Evolutionary conservation across 2,329 filamentous ascomycete species (phyloP).

Genomic region (Verticillium isaacii): DNA sequence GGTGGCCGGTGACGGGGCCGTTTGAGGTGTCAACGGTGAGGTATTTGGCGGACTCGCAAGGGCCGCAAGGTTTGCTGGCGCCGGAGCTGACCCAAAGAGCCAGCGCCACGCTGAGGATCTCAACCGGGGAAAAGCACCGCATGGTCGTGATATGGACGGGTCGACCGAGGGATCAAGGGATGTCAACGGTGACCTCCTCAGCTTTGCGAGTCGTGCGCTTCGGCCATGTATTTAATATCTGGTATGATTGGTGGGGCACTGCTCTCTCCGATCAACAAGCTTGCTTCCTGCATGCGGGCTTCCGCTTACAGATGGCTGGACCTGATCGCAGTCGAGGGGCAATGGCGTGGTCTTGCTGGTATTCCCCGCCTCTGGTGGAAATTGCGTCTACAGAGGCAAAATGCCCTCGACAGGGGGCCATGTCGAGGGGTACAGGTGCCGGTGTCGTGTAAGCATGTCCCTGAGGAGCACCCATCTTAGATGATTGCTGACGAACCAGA

Average conservation of each 20-base stretch:
- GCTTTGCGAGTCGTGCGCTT: not conserved
- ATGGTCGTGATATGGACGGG: not conserved
- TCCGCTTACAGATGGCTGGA: not conserved
- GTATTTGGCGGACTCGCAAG: slow-evolving; percentile 11
- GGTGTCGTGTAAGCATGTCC: not conserved
- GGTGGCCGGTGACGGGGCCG: slow-evolving; percentile 27
- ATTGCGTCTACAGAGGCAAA: not conserved
- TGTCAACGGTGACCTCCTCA: not conserved
- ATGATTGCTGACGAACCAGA: not conserved
- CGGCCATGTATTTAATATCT: not conserved
- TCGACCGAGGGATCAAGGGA: not conserved
- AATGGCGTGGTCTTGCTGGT: not conserved
- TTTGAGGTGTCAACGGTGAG: slow-evolving; percentile 24
- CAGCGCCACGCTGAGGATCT: not conserved
- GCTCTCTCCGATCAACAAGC: not conserved
- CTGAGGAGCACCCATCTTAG: not conserved
- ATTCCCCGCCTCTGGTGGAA: not conserved
- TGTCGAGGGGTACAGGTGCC: not conserved
- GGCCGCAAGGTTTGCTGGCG: not conserved
- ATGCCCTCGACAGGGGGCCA: not conserved
- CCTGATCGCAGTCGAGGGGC: not conserved
- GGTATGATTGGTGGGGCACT: not conserved
- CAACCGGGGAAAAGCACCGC: not conserved
- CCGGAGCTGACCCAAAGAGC: not conserved
- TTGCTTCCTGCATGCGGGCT: not conserved